Percentiles rank a stretch among this genome's conserved stretches.
These are phyloP conservation scores for Kwoniella pini DNA, from an alignment of 768 basidiomycete species.

Conservation along the genomic window DNA sequence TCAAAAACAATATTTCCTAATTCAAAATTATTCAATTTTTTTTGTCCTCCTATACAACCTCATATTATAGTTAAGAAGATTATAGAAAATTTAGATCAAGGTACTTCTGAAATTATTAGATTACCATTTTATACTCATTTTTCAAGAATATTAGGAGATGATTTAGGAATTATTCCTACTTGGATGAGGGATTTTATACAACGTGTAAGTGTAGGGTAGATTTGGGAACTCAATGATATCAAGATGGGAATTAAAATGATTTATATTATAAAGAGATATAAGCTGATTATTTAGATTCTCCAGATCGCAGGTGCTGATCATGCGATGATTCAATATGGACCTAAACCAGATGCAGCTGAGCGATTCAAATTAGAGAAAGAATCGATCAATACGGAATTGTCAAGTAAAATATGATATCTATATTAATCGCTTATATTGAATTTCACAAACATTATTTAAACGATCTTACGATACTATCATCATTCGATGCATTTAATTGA, in stretches of 20 bases:
- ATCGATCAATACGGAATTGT: no score
- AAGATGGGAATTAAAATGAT: no score
- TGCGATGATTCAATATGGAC: constrained; percentile 60
- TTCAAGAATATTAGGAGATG: constrained; percentile 29
- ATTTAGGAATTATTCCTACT: constrained; percentile 38
- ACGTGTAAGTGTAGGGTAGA: constrained; percentile 62
- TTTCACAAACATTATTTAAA: no score
- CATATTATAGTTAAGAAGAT: constrained; percentile 76
- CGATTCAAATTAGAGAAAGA: constrained; percentile 17
- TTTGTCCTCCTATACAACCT: constrained; percentile 72
- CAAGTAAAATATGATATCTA: no score
- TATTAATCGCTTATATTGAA: no score
- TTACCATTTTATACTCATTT: constrained; percentile 59
- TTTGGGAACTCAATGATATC: no score
- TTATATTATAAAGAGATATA: no score
- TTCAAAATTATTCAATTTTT: constrained; percentile 65
- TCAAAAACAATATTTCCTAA: constrained; percentile 59
- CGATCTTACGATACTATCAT: no score
- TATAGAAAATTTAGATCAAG: constrained; percentile 76
- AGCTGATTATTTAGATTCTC: no score
- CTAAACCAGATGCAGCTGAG: constrained; percentile 44
- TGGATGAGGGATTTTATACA: constrained; percentile 65
- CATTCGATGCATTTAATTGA: no score
- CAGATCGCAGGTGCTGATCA: constrained; percentile 72
- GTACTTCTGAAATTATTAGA: constrained; percentile 69